Evolutionary conservation across 441 rosid species (phyloP).

Genomic region (Brassica hybrid): DNA sequence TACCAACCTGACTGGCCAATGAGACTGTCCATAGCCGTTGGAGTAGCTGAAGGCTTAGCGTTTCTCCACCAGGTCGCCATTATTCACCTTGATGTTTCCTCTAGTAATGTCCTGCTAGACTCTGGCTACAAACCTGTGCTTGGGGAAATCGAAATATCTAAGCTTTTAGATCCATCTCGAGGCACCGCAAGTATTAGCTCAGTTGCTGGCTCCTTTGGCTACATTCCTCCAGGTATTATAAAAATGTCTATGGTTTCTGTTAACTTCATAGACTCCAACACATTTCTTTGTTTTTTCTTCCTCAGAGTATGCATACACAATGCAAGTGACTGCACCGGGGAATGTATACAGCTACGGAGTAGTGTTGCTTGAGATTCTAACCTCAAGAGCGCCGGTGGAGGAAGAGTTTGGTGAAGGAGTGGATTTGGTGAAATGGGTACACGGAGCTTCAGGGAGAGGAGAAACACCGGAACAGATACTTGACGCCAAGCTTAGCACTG

Average conservation of each 20-base stretch:
- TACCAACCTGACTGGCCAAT: constrained; percentile 91
- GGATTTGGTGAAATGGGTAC: constrained; percentile 99
- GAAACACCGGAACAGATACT: constrained; percentile 98
- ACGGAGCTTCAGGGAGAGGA: constrained; percentile 88
- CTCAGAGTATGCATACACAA: constrained; percentile 94
- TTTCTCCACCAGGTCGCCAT: constrained; percentile 92
- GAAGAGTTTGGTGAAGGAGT: constrained; percentile 93
- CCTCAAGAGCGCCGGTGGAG: constrained; percentile 82
- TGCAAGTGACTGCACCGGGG: constrained; percentile 99
- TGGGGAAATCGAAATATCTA: constrained; percentile 95
- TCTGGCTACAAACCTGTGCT: constrained; percentile 75
- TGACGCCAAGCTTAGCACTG: no score
- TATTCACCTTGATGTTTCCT: constrained; percentile 94
- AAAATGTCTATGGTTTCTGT: background rate
- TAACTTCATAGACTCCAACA: constrained; percentile 4
- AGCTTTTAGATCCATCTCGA: constrained; percentile 88
- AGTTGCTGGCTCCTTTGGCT: constrained; percentile 97
- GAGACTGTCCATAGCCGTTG: constrained; percentile 82
- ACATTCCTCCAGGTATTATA: constrained; percentile 88
- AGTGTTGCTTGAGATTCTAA: constrained; percentile 88
- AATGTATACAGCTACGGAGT: constrained; percentile 98
- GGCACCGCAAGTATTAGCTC: constrained; percentile 99
- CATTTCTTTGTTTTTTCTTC: background rate
- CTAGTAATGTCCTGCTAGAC: constrained; percentile 80
- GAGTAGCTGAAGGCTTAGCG: constrained; percentile 91